Evolutionary conservation across 257 asterid species (phyloP).

Genomic region (Forsythia viridissima): DNA sequence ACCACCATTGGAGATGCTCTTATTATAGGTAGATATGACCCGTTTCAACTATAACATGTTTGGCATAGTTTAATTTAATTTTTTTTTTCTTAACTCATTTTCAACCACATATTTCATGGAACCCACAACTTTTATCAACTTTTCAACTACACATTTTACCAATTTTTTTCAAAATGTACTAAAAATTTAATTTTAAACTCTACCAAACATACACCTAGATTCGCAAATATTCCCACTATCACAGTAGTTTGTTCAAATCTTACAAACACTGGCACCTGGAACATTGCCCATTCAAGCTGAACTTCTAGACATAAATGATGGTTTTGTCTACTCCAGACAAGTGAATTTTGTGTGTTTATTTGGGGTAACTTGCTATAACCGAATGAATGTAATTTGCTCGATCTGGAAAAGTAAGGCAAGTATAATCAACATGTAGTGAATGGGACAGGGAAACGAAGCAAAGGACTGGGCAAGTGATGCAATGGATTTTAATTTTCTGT

Average conservation of each 20-base stretch:
- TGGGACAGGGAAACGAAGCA: not conserved
- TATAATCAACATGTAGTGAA: not conserved
- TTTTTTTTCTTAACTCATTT: too few relatives aligned
- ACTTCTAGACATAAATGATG: too few relatives aligned
- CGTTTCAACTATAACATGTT: too few relatives aligned
- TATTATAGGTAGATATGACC: too few relatives aligned
- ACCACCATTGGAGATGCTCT: too few relatives aligned
- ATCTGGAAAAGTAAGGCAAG: not conserved
- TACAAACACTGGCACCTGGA: not conserved
- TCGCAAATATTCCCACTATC: not conserved
- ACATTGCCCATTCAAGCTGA: not conserved
- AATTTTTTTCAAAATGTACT: too few relatives aligned
- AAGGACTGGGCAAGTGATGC: slow-evolving; percentile 13
- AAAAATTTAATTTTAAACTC: too few relatives aligned
- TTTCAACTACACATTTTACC: too few relatives aligned
- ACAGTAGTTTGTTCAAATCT: not conserved
- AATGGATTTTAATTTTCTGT: not conserved
- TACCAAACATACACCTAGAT: not conserved
- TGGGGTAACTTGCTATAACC: not conserved
- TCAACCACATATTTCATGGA: too few relatives aligned
- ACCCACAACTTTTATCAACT: too few relatives aligned
- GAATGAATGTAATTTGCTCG: not conserved
- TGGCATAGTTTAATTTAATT: too few relatives aligned
- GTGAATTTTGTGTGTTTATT: not conserved
- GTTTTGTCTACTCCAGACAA: not conserved